Conservation (phyloP, 2,329 filamentous ascomycete species). For the Macrophomina pseudophaseolina region DNA sequence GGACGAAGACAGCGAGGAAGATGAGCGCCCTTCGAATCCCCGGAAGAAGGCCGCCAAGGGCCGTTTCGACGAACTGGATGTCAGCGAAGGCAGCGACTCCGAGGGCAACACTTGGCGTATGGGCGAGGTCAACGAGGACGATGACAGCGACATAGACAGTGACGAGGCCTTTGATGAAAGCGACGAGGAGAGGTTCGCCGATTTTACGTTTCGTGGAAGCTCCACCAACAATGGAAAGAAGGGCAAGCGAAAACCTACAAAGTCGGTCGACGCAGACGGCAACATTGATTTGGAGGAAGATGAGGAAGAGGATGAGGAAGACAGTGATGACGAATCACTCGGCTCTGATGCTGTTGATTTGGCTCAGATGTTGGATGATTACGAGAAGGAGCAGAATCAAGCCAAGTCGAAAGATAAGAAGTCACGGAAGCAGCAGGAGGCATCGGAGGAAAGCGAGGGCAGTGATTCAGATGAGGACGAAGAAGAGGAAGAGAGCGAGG, state of each 20-base stretch:
- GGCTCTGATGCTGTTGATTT: conserved; percentile 69
- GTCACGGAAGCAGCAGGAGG: conserved; percentile 35
- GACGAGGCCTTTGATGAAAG: conserved; percentile 88
- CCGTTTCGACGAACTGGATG: conserved; percentile 49
- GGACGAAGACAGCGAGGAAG: conserved; percentile 51
- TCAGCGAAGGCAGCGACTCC: conserved; percentile 80
- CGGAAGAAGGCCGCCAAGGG: conserved; percentile 39
- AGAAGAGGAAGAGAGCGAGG: conserved; percentile 51
- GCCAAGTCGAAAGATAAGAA: conserved; percentile 35
- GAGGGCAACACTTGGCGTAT: conserved; percentile 86
- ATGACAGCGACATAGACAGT: conserved; percentile 72
- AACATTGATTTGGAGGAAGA: conserved; percentile 58
- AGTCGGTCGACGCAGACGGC: conserved; percentile 33
- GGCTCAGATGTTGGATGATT: conserved; percentile 63
- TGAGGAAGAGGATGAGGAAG: conserved; percentile 49
- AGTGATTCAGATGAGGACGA: conserved; percentile 55
- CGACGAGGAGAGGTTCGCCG: conserved; percentile 84
- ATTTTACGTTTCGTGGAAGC: conserved; percentile 71
- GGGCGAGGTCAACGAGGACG: conserved; percentile 69
- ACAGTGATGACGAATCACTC: conserved; percentile 65
- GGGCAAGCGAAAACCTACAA: conserved; percentile 38
- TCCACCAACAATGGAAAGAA: conserved; percentile 58
- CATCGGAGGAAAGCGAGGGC: conserved; percentile 58
- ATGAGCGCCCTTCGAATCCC: conserved; percentile 37
- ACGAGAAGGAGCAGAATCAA: conserved; percentile 40